Percentiles rank a stretch among this genome's conserved stretches.
Evolutionary conservation across 441 rosid genomes (phyloP).

Genomic region (Viola pubescens): DNA sequence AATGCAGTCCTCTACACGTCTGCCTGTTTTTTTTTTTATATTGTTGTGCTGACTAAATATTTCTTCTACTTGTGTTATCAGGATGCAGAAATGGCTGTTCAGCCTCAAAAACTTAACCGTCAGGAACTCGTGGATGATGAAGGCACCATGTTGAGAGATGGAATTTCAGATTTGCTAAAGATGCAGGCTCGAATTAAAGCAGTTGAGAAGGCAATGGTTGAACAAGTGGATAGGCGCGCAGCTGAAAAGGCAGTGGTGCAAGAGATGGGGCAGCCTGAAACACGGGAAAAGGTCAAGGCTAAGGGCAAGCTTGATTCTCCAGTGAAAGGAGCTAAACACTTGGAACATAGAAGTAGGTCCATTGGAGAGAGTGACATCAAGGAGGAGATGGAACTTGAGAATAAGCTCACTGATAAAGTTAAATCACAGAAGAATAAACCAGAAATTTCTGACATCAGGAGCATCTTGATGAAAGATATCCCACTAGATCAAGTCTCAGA

Average conservation of each 20-base stretch:
- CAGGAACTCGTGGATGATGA: conserved; percentile 20
- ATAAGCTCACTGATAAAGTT: conserved; percentile 27
- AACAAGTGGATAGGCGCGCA: conserved; percentile 39
- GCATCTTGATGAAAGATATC: conserved; percentile 73
- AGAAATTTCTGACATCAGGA: conserved; percentile 29
- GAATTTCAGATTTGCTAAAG: conserved; percentile 59
- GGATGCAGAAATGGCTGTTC: conserved; percentile 33
- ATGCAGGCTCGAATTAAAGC: conserved; percentile 59
- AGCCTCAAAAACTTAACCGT: conserved; percentile 22
- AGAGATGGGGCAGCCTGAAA: conserved; percentile 24
- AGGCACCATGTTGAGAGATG: conserved; percentile 24
- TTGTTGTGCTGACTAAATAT: neutral
- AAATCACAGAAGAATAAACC: conserved; percentile 32
- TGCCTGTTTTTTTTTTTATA: neutral
- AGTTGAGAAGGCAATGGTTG: conserved; percentile 55
- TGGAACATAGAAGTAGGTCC: conserved; percentile 15
- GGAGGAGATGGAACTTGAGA: conserved; percentile 28
- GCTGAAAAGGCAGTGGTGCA: conserved; percentile 25
- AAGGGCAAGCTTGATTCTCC: conserved; percentile 23
- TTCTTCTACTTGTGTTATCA: conserved; percentile 15
- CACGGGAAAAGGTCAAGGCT: conserved; percentile 28
- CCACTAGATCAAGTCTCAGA: conserved; percentile 80
- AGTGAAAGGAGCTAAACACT: conserved; percentile 14
- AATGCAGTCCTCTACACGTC: too few species aligned
- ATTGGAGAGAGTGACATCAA: conserved; percentile 10